These are phyloP conservation scores for Somion occarium DNA, from an alignment of 1,284 basidiomycete species.

Conservation along the genomic window DNA sequence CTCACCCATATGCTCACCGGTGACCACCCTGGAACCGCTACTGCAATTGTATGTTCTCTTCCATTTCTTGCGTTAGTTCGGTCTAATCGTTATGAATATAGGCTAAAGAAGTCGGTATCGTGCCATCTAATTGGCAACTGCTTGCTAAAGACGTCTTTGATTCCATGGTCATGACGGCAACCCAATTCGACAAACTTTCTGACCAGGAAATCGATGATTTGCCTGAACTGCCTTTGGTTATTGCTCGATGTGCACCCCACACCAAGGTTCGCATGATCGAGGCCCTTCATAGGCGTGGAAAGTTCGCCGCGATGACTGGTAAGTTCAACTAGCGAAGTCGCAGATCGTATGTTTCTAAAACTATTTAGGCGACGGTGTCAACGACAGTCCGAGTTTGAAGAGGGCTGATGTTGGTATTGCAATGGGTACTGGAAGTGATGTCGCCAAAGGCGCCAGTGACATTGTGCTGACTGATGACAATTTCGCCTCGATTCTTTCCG, in stretches of 20 bases:
- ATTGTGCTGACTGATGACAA: slow-evolving; percentile 71
- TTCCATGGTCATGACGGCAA: slow-evolving; percentile 41
- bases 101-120: slow-evolving; percentile 43
- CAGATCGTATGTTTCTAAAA: too few species aligned
- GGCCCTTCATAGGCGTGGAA: slow-evolving; percentile 53
- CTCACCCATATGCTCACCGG: slow-evolving; percentile 59
- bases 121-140: slow-evolving; percentile 35
- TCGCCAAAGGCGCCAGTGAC: slow-evolving; percentile 59
- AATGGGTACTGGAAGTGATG: slow-evolving; percentile 72
- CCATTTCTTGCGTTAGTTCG: background rate
- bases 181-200: slow-evolving; percentile 58
- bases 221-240: slow-evolving; percentile 48
- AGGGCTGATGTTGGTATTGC: slow-evolving; percentile 62
- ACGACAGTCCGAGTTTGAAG: slow-evolving; percentile 57
- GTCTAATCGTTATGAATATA: slow-evolving; percentile 22
- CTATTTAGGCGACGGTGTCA: slow-evolving; percentile 48
- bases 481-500: slow-evolving; percentile 66
- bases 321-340: too few species aligned
- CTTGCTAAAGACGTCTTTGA: slow-evolving; percentile 6
- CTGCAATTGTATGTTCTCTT: slow-evolving; percentile 14
- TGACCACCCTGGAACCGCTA: slow-evolving; percentile 37
- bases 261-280: slow-evolving; percentile 46
- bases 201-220: slow-evolving; percentile 60
- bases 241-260: slow-evolving; percentile 51
- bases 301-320: slow-evolving; percentile 39